Base-by-base conservation (phyloP, 441 rosid genomes). In the Mallotus repandus region DNA sequence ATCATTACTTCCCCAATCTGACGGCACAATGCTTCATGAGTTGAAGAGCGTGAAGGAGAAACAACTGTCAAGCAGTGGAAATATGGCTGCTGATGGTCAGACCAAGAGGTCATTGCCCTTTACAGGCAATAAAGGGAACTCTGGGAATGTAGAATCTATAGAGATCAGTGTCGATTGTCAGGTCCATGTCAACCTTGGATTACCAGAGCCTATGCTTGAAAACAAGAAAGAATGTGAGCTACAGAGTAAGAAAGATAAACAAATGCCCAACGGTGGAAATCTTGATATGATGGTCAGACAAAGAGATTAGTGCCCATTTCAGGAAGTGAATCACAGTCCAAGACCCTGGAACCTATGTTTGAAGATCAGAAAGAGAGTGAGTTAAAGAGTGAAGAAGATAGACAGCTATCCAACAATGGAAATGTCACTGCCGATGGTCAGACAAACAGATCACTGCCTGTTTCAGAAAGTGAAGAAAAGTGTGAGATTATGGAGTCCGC, bases 21-120 rank as follows among this genome's bases (percentile, higher is more conserved):
- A 62, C 58, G 74, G 63, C 63, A 19, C 67, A 46, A 63, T 38
- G n/a, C 71, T 49, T 48, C 58, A 74, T 46, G 71, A 65, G 53
- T 69, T 66, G 9, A 76, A 79, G 65, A 58, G 48, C 53, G 48
- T 78, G 76, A 62, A 68, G 74, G 81, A 43, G 25, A 68, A 70
- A 48, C 68, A 73, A 22, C 19, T 76, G 75, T 63, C 1, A 62
- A 41, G 64, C 45, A 62, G 32, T 66, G 13, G 66, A 70, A 29
- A 55, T 76, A 13, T 76, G 43, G 49, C 71, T 32, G 53, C 63
- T 1, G 43, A 71, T 32, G 66, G 69, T 75, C 76, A 70, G 21
- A 68, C 78, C 29, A 86, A 72, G 75, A 77, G 83, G 77, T 62
- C 88, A 18, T 78, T 87, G 78, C 76, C 75, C 66, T 84, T 85